Evolutionary conservation across 2,329 filamentous ascomycete species (phyloP).

Genomic region (Venturia nashicola): DNA sequence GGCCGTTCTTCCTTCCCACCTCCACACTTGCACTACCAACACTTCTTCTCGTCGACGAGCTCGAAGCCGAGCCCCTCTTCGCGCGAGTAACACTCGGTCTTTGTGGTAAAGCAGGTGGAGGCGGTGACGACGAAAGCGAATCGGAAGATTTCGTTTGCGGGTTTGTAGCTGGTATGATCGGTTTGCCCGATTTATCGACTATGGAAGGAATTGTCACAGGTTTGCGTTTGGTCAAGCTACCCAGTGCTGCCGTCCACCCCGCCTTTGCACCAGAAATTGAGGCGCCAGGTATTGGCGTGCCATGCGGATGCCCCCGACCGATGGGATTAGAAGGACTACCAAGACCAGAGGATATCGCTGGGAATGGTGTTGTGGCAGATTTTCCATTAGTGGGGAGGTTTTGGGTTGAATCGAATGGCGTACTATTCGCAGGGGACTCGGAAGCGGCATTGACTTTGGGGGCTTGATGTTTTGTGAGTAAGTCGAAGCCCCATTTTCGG

Average conservation of each 20-base stretch:
- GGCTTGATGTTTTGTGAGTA: slow-evolving; percentile 25
- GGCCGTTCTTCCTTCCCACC: not conserved
- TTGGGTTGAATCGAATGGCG: slow-evolving; percentile 19
- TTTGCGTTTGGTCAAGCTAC: not conserved
- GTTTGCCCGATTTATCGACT: not conserved
- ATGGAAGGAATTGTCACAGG: not conserved
- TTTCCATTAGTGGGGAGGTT: not conserved
- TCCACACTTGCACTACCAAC: not conserved
- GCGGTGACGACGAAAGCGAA: not conserved
- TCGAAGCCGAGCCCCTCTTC: not conserved
- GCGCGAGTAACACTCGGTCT: not conserved
- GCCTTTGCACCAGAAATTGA: not conserved
- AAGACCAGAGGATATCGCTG: slow-evolving; percentile 16
- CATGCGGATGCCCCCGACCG: slow-evolving; percentile 59
- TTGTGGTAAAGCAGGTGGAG: slow-evolving; percentile 1
- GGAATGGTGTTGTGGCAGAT: not conserved
- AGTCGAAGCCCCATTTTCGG: slow-evolving; percentile 46
- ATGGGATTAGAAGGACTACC: slow-evolving; percentile 53
- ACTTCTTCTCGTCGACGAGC: not conserved
- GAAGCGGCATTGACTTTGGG: not conserved
- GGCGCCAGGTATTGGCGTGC: not conserved
- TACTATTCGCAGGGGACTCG: not conserved
- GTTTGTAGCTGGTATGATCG: not conserved
- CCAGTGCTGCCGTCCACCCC: slow-evolving; percentile 2
- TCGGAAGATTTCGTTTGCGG: not conserved